Evolutionary conservation across 108 stramenopile species (phyloP), one percentile per base, ranked within the genome.

Genomic region (Aurantiochytrium sp.): DNA sequence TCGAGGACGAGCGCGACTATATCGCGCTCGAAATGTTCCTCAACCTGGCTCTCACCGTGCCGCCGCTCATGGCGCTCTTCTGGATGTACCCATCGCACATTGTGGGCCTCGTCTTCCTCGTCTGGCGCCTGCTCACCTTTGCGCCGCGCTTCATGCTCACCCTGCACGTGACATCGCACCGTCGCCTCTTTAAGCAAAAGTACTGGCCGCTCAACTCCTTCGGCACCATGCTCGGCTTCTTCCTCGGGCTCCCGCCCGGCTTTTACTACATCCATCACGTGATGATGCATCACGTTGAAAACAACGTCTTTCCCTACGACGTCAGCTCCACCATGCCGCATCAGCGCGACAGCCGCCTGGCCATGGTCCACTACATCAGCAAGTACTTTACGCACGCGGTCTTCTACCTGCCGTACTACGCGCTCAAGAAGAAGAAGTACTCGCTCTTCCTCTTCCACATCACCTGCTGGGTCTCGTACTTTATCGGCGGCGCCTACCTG

Each of bases 211-310:
- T 85, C 27, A 50, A 85, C 48, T 50, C 10, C 8, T 22, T 53
- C 30, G 48, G 17, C 31, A 85, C 48, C 27, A 19, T 85, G n/a
- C n/a, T 85, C 1, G 85, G 21, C 32, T 34, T 52, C 85, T 85
- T 54, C 2, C 24, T 85, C 19, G 85, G 85, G 4, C 42, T 85
- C 22, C 85, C 85, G 30, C 48, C 85, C 31, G 85, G 85, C 52
- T 52, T 85, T 50, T 85, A 85, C 85, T 85, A 85, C 85, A 50
- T 85, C 31, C 85, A 85, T 52, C 85, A 85, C 50, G 85, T 85
- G 54, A 52, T 52, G 85, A 85, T 85, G 85, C 85, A 85, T 52
- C 85, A 85, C 52, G n/a, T 24, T 21, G 85, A 85, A 0, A 85
- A 85, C 85, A 85, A 85, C 52, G 85, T 85, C 48, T 50, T 52